Evolutionary conservation across 164 flowering plant species (phyloP).

Genomic region (Chimonanthus salicifolius): DNA sequence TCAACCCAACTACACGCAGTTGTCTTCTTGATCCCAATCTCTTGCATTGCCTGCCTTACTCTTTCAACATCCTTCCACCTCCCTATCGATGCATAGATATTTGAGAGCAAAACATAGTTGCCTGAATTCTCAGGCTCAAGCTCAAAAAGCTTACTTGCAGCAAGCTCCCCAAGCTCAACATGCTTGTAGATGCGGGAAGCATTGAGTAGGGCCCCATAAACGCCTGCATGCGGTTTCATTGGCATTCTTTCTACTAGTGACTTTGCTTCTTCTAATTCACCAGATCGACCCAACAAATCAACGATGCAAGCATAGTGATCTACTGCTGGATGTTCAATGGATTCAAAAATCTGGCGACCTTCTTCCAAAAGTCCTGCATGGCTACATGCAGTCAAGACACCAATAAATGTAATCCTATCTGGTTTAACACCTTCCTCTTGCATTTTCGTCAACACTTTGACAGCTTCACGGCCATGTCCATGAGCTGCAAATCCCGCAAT

Average conservation of each 20-base stretch:
- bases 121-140: constrained; percentile 69
- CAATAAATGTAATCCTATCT: constrained; percentile 54
- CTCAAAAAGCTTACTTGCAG: constrained; percentile 53
- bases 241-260: constrained; percentile 45
- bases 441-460: constrained; percentile 41
- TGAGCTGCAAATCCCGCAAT: constrained; percentile 65
- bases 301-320: constrained; percentile 83
- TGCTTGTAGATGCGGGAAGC: constrained; percentile 50
- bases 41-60: constrained; percentile 37
- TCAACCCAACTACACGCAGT: constrained; percentile 70
- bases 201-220: constrained; percentile 62
- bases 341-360: constrained; percentile 50
- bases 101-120: constrained; percentile 58
- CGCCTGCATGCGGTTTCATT: constrained; percentile 54
- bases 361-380: constrained; percentile 56
- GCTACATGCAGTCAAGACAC: constrained; percentile 76
- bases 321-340: constrained; percentile 39
- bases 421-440: constrained; percentile 43
- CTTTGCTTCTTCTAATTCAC: constrained; percentile 58
- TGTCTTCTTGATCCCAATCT: constrained; percentile 40
- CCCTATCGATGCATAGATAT: constrained; percentile 54
- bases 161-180: constrained; percentile 50
- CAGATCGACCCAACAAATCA: constrained; percentile 62
- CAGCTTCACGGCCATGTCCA: constrained; percentile 48
- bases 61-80: constrained; percentile 55